Evolutionary conservation across 108 stramenopile species (phyloP).

Genomic region (Skeletonema menzelii): DNA sequence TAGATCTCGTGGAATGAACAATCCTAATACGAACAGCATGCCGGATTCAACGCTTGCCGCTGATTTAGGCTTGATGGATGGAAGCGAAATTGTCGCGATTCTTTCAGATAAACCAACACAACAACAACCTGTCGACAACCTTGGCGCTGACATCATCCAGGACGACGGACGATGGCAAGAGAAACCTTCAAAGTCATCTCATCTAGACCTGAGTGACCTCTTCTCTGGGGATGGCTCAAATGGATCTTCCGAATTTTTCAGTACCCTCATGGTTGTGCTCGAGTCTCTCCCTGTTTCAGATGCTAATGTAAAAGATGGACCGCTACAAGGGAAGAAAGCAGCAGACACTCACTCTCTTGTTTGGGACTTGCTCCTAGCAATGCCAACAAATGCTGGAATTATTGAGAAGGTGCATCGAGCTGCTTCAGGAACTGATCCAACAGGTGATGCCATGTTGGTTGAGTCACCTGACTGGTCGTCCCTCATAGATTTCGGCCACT

Average conservation of each 20-base stretch:
- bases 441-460: constrained; percentile 69
- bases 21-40: constrained; percentile 4
- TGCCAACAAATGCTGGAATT: constrained; percentile 86
- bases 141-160: neutral
- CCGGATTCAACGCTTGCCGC: constrained; percentile 68
- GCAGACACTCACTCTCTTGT: constrained; percentile 69
- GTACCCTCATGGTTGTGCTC: constrained; percentile 64
- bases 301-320: constrained; percentile 5
- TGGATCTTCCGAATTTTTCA: constrained; percentile 70
- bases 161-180: constrained; percentile 2
- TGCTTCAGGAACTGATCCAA: constrained; percentile 16
- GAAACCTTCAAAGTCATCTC: constrained; percentile 5
- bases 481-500: constrained; percentile 65
- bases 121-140: constrained; percentile 7
- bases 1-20: neutral
- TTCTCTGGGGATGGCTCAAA: constrained; percentile 53
- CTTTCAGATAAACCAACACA: constrained; percentile 51
- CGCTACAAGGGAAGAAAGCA: constrained; percentile 21
- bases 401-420: constrained; percentile 56
- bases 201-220: constrained; percentile 62
- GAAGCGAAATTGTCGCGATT: constrained; percentile 76
- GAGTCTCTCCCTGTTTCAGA: constrained; percentile 55
- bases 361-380: constrained; percentile 92
- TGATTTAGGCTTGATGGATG: constrained; percentile 74
- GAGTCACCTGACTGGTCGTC: constrained; percentile 70